Percentiles rank a stretch among this genome's conserved stretches.
Evolutionary conservation across 192 early-diverging fungal species (phyloP).

Genomic region (Coemansia sp.): DNA sequence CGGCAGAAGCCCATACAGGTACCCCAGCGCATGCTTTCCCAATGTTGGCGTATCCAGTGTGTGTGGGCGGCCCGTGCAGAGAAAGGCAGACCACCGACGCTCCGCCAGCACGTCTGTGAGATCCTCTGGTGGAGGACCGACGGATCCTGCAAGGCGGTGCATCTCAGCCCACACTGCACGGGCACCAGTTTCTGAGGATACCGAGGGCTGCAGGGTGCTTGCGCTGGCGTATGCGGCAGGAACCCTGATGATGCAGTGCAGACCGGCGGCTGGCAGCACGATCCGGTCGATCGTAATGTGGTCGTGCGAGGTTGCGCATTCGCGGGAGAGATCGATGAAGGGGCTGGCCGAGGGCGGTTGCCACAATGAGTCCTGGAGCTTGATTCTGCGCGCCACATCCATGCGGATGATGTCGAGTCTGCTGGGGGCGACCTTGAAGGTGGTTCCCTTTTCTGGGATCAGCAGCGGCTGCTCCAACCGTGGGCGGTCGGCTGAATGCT

Average conservation of each 20-base stretch:
- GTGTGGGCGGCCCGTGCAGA: slow-evolving; percentile 25
- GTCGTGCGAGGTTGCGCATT: not conserved
- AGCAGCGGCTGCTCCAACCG: not conserved
- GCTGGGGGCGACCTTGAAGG: not conserved
- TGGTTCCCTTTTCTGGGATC: slow-evolving; percentile 7
- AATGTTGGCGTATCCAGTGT: slow-evolving; percentile 24
- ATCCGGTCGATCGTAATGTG: not conserved
- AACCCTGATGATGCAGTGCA: slow-evolving; percentile 36
- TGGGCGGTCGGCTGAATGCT: not conserved
- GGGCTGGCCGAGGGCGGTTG: slow-evolving; percentile 3
- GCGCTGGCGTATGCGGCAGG: not conserved
- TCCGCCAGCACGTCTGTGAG: slow-evolving; percentile 14
- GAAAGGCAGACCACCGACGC: slow-evolving; percentile 17
- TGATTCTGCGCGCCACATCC: slow-evolving; percentile 11
- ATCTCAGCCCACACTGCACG: slow-evolving; percentile 19
- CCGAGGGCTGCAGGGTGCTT: not conserved
- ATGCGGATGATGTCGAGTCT: slow-evolving; percentile 19
- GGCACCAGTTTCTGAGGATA: slow-evolving; percentile 27
- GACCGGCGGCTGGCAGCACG: slow-evolving; percentile 27
- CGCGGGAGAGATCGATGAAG: slow-evolving; percentile 7
- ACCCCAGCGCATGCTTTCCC: slow-evolving; percentile 14
- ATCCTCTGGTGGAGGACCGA: not conserved
- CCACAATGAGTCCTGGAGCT: slow-evolving; percentile 41
- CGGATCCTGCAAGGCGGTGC: not conserved
- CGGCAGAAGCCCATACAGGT: slow-evolving; percentile 20